Evolutionary conservation across 495 filamentous ascomycete species (phyloP), one percentile per base, ranked within the genome.

Genomic region (Symbiotaphrina buchneri): DNA sequence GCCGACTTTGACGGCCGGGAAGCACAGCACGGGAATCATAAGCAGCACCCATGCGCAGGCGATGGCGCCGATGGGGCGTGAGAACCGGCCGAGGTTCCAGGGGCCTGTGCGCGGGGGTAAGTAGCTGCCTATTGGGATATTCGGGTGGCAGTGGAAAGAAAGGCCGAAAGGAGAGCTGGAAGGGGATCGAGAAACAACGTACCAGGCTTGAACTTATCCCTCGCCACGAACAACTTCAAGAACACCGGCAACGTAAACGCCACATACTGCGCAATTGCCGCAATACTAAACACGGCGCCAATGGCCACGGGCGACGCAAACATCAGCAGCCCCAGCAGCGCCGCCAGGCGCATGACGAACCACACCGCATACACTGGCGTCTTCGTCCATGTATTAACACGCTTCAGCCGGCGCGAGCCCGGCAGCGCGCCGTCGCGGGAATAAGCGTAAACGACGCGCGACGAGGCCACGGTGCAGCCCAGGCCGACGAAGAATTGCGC

Each of bases 261-360:
- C 20, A 33, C 21, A 22, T 36, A 36, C 18, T 36, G 34, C 14
- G 34, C 34, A 16, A 36, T 36, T 19, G 34, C 34, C 18, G 30
- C 34, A 10, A 36, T 36, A 13, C 30, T 35, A 30, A 36, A 36
- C 1, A 36, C 13, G 15, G 34, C 34, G 10, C 34, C 34, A 3
- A 28, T 28, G 4, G 34, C 34, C 4, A 36, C 10, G 2, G 40
- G 40, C 14, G 30, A 19, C 8, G 22, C 34, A 13, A 36, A 36
- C 17, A 36, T 34, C 10, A 36, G 34, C 4, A 36, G 34, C 6
- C 22, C 24, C 2, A 36, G 34, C 8, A 36, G 28, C 14, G 25
- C 25, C 4, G 5, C 34, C 8, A 36, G 4, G n/a, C 6, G 13
- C 10, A 31, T 10, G 28, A 31, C 26, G 16, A 31, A 30, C 24